A percentile compares a stretch with the other conserved stretches of the same genome.
phyloP scores from a whole-genome alignment of 1,284 basidiomycete genomes.

The Leccinum pallidistipes region DNA sequence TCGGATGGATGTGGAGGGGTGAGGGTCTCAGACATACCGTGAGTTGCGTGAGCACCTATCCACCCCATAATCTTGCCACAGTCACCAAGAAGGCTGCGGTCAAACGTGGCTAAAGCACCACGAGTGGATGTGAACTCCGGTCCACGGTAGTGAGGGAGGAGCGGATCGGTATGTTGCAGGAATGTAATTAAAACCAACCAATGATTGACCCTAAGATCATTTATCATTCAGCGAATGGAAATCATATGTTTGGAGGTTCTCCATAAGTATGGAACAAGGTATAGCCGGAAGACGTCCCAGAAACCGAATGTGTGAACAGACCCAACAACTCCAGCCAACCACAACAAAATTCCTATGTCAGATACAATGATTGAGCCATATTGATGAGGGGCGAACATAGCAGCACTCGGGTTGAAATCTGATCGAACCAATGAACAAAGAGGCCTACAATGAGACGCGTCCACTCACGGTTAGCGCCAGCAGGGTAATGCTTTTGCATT shows the following conservation, averaged over 20 bases:
- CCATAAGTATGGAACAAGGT: conserved; percentile 91
- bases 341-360: conserved; percentile 80
- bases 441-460: conserved; percentile 1
- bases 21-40: conserved; percentile 87
- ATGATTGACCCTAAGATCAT: conserved; percentile 63
- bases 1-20: no score
- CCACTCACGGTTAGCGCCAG: conserved; percentile 76
- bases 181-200: conserved; percentile 94
- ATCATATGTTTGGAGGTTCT: conserved; percentile 33
- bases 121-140: conserved; percentile 92
- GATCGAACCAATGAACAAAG: not conserved
- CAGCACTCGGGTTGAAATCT: conserved; percentile 83
- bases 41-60: conserved; percentile 77
- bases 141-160: conserved; percentile 93
- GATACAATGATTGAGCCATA: conserved; percentile 80
- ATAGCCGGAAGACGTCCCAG: conserved; percentile 76
- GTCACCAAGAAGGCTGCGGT: conserved; percentile 86
- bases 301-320: conserved; percentile 73
- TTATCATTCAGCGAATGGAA: conserved; percentile 4
- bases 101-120: conserved; percentile 92
- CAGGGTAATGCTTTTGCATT: conserved; percentile 89
- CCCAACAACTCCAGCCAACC: conserved; percentile 60
- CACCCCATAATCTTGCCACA: conserved; percentile 72
- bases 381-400: conserved; percentile 89
- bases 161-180: conserved; percentile 97